These are phyloP conservation scores for Periglandula ipomoeae DNA, from an alignment of 2,329 filamentous ascomycete species.

Conservation along the genomic window DNA sequence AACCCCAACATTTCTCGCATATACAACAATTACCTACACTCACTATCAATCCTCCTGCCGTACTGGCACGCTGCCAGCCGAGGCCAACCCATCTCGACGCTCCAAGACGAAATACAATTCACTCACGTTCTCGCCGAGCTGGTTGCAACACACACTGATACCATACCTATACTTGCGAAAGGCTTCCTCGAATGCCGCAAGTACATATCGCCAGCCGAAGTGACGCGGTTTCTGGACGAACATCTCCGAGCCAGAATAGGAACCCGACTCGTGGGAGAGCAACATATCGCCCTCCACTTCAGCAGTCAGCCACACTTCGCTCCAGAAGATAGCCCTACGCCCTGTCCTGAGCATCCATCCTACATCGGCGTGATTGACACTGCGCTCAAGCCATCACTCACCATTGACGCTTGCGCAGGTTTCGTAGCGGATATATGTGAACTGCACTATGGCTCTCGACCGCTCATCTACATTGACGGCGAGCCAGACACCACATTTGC, in stretches of 20 bases:
- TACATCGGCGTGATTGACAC: constrained; percentile 97
- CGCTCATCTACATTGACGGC: constrained; percentile 71
- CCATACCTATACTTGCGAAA: constrained; percentile 82
- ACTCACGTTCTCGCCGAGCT: constrained; percentile 89
- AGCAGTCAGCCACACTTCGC: constrained; percentile 61
- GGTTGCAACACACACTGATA: constrained; percentile 91
- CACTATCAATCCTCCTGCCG: constrained; percentile 79
- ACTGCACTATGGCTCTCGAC: constrained; percentile 85
- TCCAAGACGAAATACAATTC: constrained; percentile 84
- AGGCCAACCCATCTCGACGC: constrained; percentile 37
- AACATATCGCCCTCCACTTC: constrained; percentile 86
- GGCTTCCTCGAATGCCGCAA: constrained; percentile 90
- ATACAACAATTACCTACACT: constrained; percentile 93
- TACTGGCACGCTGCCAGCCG: constrained; percentile 49
- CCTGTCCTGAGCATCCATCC: constrained; percentile 44
- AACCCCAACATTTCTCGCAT: constrained; percentile 92
- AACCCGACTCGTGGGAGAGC: constrained; percentile 87
- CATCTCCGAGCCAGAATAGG: constrained; percentile 91
- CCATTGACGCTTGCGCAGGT: constrained; percentile 75
- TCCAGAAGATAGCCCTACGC: constrained; percentile 38
- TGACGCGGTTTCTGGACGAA: constrained; percentile 88
- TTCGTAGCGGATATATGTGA: constrained; percentile 96
- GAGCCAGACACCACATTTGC: constrained; percentile 83
- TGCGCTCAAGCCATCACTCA: constrained; percentile 67
- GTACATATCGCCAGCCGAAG: constrained; percentile 74